Conservation (phyloP, 108 stramenopile species). For the Stephanodiscus triporus region DNA sequence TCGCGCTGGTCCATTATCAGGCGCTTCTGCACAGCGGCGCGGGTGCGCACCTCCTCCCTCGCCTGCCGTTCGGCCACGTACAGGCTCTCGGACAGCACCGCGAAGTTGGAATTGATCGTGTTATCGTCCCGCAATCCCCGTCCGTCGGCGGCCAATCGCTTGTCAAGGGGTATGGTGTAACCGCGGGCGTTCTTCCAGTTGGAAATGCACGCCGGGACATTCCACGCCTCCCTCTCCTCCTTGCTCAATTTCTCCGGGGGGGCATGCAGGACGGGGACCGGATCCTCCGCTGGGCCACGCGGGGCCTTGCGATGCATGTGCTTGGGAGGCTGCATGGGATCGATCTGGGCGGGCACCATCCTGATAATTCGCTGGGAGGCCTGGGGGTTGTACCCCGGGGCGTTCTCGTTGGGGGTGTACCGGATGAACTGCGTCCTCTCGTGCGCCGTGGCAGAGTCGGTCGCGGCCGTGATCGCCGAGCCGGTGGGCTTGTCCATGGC, state of each 20-base stretch:
- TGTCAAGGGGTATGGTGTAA: conserved; percentile 98
- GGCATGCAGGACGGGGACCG: conserved; percentile 89
- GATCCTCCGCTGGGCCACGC: conserved; percentile 89
- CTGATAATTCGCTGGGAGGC: conserved; percentile 95
- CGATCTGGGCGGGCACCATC: conserved; percentile 96
- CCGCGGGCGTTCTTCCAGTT: conserved; percentile 99
- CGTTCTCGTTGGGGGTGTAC: conserved; percentile 96
- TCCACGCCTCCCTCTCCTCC: conserved; percentile 95
- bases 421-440: conserved; percentile 92
- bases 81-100: conserved; percentile 89
- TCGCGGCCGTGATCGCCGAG: conserved; percentile 72
- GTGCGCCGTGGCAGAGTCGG: conserved; percentile 73
- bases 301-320: conserved; percentile 98
- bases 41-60: conserved; percentile 91
- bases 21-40: conserved; percentile 90
- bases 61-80: conserved; percentile 97
- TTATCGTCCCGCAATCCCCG: conserved; percentile 88
- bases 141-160: conserved; percentile 98
- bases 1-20: conserved; percentile 87
- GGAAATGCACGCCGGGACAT: conserved; percentile 97
- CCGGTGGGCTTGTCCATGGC: conserved; percentile 88
- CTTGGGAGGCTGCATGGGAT: conserved; percentile 99
- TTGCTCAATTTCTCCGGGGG: conserved; percentile 82
- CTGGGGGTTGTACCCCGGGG: conserved; percentile 96
- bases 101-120: conserved; percentile 95